phyloP scores from a whole-genome alignment of 2,329 filamentous ascomycete species.

The Exserohilum rostratum region DNA sequence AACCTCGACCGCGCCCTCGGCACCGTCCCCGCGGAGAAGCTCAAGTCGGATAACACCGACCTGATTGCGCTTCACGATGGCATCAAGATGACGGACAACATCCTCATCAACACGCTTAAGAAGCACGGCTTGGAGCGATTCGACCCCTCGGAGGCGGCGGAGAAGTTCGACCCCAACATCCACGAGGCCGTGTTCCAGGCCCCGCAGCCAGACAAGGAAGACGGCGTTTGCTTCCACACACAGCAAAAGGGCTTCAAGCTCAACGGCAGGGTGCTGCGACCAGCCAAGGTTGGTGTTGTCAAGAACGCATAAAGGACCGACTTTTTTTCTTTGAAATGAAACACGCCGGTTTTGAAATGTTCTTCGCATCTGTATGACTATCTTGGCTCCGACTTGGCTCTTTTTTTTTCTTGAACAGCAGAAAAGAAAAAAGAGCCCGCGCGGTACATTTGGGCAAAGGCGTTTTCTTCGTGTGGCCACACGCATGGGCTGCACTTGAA shows the following conservation, averaged over 20 bases:
- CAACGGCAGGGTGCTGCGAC: conserved; percentile 86
- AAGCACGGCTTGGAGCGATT: conserved; percentile 95
- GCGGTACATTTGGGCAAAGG: conserved; percentile 23
- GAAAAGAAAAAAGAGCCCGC: conserved; percentile 16
- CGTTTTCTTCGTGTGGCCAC: conserved; percentile 21
- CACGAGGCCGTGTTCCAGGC: conserved; percentile 98
- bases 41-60: conserved; percentile 71
- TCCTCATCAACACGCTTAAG: conserved; percentile 84
- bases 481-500: conserved; percentile 2
- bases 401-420: too few relatives aligned
- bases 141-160: conserved; percentile 71
- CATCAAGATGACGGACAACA: conserved; percentile 91
- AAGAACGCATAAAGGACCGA: conserved; percentile 69
- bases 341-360: not conserved
- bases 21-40: conserved; percentile 77
- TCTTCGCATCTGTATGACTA: conserved; percentile 32
- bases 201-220: conserved; percentile 83
- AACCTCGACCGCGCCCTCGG: conserved; percentile 92
- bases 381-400: conserved; percentile 14
- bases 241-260: conserved; percentile 96
- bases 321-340: conserved; percentile 1
- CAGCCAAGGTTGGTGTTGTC: conserved; percentile 94
- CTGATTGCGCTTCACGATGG: conserved; percentile 83
- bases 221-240: conserved; percentile 87
- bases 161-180: conserved; percentile 94